Evolutionary conservation across 345 rosid genomes (phyloP), one percentile per base, ranked within the genome.

Genomic region (Nephelium lappaceum): DNA sequence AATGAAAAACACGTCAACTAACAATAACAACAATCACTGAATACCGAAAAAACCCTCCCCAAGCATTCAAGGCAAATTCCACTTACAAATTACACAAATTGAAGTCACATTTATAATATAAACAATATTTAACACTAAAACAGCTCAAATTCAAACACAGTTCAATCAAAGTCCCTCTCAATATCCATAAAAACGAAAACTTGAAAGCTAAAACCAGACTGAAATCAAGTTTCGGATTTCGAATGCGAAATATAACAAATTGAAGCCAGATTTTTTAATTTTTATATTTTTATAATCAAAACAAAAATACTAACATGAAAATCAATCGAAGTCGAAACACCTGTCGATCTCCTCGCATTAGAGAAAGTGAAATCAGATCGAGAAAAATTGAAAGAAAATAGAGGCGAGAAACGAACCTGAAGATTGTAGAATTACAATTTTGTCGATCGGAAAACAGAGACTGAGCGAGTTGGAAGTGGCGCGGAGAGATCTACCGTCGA

Each of bases 281-380:
- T 31, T 31, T 31, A 1, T 11, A 3, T 11, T 45, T 45, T 45
- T 0, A 57, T 55, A 71, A 53, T 25, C n/a, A 4, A 71, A 18
- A 60, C 4, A 18, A 43, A 41, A 16, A 5, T 23, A 45, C 24
- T 18, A 73, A 73, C 68, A 41, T 38, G 42, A 16, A 38, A 60
- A 61, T 38, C 51, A 45, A 45, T 45, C 51, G 12, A 45, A 45
- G 36, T 5, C 8, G 11, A 31, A 31, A 55, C 39, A 41, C 42
- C 31, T 27, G 2, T 24, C 16, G 61, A 63, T 74, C 61, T 74
- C 61, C 45, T 36, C n/a, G n/a, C 42, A 31, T 16, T 19, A 42
- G 25, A 18, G 9, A 71, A 27, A 43, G 27, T 8, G 0, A 60
- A 60, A 75, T 18, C 71, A 64, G 78, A 64, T 75, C 78, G 61